phyloP scores from a whole-genome alignment of 1,284 basidiomycete species.

The Puccinia novopanici region DNA sequence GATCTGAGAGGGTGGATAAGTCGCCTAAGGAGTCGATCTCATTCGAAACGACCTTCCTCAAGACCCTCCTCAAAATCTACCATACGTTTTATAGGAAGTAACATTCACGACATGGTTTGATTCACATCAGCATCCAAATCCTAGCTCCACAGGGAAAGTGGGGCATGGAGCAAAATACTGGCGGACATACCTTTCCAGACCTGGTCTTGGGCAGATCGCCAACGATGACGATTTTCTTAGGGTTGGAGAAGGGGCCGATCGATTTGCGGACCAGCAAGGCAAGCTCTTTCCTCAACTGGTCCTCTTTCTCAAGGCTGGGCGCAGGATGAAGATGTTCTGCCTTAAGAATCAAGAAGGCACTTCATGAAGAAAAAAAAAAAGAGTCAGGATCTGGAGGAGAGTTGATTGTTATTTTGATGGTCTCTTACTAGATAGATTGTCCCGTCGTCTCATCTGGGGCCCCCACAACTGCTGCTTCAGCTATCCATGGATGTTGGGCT shows the following conservation, averaged over 20 bases:
- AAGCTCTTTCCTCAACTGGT: conserved; percentile 79
- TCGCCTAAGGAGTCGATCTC: conserved; percentile 88
- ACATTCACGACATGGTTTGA: no score
- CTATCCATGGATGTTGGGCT: conserved; percentile 89
- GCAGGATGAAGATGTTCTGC: conserved; percentile 59
- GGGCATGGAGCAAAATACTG: background rate
- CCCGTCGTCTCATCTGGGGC: conserved; percentile 80
- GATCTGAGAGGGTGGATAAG: conserved; percentile 82
- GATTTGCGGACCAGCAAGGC: conserved; percentile 91
- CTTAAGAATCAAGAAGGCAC: conserved; percentile 64
- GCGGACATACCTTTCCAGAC: conserved; percentile 76
- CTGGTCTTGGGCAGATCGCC: conserved; percentile 90
- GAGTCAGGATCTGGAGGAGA: conserved; percentile 17
- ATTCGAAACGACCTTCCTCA: conserved; percentile 91
- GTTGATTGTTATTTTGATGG: conserved; percentile 10
- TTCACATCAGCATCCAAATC: background rate
- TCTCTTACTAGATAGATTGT: conserved; percentile 51
- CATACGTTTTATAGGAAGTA: background rate
- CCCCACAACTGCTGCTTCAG: conserved; percentile 92
- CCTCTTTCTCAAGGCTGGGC: conserved; percentile 68
- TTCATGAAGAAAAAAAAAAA: conserved; percentile 51
- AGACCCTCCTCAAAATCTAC: conserved; percentile 85
- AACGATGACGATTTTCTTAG: conserved; percentile 87
- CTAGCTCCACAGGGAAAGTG: background rate
- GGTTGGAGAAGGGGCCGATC: conserved; percentile 91